Base-by-base conservation (phyloP, 768 basidiomycete species). In the Lactarius tabidus region DNA sequence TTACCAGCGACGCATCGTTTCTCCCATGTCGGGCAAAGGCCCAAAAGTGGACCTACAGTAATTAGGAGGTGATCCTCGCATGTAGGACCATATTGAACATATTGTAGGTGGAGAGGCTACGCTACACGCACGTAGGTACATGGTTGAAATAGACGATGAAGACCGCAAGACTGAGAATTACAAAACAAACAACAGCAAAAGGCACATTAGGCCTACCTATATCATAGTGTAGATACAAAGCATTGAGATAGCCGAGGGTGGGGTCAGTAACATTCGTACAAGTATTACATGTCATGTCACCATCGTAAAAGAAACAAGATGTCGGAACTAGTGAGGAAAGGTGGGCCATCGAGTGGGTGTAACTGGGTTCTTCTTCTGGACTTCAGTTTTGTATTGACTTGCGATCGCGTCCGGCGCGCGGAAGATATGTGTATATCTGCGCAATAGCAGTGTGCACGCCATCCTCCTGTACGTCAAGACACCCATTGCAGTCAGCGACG, bases 361-460 rank as follows among this genome's bases (percentile, higher is more conserved):
- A 20, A 35, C 18, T n/a, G 35, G n/a, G 28, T 43, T 29, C 12
- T 7, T 0, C n/a, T 10, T 18, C 18, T 52, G 9, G 29, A 14
- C 36, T 51, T 62, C n/a, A 66, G 55, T 66, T 45, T n/a, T 43
- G 31, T 9, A 66, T 26, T 1, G 65, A 43, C 60, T 15, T 68
- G 56, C 72, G 72, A 45, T 72, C 65, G 52, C 70, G 71, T 18
- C 64, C 70, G 10, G 80, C 80, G 39, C 77, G 74, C 62, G 71
- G 72, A 43, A 87, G 77, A 71, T 87, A 84, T 3, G 78, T 82
- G 68, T 84, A 83, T 41, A 88, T 82, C 6, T 79, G 78, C 41
- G 79, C 74, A 35, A 87, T 84, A 10, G 86, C 84, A n/a, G 77
- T 79, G 59, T 78, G 79, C 7, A 86, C 83, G 39, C 86, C 86